Conservation (phyloP, 1,139 yeast genomes). For the Schwanniomyces etchellsii region DNA sequence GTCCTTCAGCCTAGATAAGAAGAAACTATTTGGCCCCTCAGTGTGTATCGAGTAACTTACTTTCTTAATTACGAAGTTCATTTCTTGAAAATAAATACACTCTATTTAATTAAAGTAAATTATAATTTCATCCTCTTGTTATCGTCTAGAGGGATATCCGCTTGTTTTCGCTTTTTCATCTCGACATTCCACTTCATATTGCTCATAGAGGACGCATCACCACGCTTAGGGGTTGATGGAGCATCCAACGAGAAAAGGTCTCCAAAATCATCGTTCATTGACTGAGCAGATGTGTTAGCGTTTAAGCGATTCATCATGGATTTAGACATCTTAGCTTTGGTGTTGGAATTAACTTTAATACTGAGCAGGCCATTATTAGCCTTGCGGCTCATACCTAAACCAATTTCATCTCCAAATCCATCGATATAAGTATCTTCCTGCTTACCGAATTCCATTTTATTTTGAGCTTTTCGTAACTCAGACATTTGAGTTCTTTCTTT, state of each 20-base stretch:
- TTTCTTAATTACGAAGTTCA: too few relatives aligned
- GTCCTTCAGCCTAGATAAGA: too few relatives aligned
- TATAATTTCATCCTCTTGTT: background rate
- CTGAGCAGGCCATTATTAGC: conserved; percentile 22
- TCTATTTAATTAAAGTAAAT: too few relatives aligned
- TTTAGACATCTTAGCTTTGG: conserved; percentile 51
- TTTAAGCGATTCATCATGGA: conserved; percentile 43
- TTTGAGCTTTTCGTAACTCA: conserved; percentile 77
- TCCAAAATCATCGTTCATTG: conserved; percentile 5
- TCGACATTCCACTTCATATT: background rate
- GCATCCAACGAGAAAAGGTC: too few relatives aligned
- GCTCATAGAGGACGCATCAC: background rate
- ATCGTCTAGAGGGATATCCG: background rate
- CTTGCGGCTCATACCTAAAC: conserved; percentile 66
- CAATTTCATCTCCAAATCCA: conserved; percentile 74
- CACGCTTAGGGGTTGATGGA: background rate
- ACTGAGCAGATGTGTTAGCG: too few relatives aligned
- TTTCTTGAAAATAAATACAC: too few relatives aligned
- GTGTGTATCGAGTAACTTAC: too few relatives aligned
- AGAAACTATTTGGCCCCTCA: too few relatives aligned
- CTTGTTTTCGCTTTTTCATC: background rate
- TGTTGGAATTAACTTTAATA: conserved; percentile 33
- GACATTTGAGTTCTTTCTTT: conserved; percentile 79
- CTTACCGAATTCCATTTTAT: conserved; percentile 78
- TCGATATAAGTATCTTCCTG: conserved; percentile 60